Base-by-base conservation (phyloP, 2,329 filamentous ascomycete genomes). In the Cladophialophora immunda region DNA sequence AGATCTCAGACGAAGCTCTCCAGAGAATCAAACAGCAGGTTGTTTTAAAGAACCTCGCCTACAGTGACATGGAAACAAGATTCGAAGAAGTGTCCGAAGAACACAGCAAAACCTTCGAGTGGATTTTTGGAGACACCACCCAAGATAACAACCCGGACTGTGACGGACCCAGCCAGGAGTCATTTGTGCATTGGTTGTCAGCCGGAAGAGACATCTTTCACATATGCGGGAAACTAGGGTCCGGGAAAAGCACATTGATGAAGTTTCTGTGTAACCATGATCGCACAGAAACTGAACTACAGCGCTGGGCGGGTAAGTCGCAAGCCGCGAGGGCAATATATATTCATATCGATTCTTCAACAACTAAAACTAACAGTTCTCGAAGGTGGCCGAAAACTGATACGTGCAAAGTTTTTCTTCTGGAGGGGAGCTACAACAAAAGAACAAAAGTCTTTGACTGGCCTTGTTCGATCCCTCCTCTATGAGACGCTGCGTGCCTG, bases 111-210 rank as follows among this genome's bases (percentile, higher is more conserved):
- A 32, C 52, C 27, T 55, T 55, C 4, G 52, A 30, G n/a, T 55
- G 52, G 52, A 55, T 55, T 22, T 55, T 55, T 34, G 30, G n/a
- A n/a, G 52, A 55, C 52, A 55, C 45, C 19, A 15, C 45, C 19
- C 19, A 25, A 25, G 19, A 2, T 19, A 9, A 11, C 38, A 19
- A 19, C 19, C 8, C 25, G 11, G 22, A 25, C 5, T 2, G 22
- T 13, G 45, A 25, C 45, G 8, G 2, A 13, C 25, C 45, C 45
- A 50, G 17, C 45, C 8, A 25, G 25, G 45, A 50, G 45, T 25
- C 45, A 2, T 50, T 50, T 50, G 19, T 50, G 1, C 19, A 50
- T 50, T 50, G 45, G 45, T n/a, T 50, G 45, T 50, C 45, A 25
- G 19, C 45, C 19, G 45, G 45, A 50, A 22, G 19, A 25, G 45